Evolutionary conservation across 495 filamentous ascomycete species (phyloP).

Genomic region (Penicillium lividum): DNA sequence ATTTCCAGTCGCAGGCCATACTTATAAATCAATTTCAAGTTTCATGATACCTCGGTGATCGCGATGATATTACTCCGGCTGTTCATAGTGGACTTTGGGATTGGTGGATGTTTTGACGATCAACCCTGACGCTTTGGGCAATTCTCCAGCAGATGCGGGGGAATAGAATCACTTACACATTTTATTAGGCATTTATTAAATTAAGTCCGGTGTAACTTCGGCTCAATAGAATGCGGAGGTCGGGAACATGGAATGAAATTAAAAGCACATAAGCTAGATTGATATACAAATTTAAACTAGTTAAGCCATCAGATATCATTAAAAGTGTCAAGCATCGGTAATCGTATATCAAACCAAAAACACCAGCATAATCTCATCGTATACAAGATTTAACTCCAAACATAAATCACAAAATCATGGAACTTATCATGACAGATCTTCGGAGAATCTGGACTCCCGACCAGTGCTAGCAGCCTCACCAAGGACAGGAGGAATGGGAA

Average conservation of each 20-base stretch:
- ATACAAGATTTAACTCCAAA: background rate
- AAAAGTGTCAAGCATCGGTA: background rate
- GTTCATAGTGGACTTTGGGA: constrained; percentile 10
- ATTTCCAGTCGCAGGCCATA: background rate
- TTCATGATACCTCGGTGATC: constrained; percentile 9
- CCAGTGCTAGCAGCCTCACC: constrained; percentile 39
- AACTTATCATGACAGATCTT: constrained; percentile 35
- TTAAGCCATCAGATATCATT: too few relatives aligned
- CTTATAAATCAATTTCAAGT: too few relatives aligned
- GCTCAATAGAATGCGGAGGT: background rate
- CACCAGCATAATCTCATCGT: constrained; percentile 5
- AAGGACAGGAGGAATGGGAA: constrained; percentile 40
- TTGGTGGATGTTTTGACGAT: constrained; percentile 34
- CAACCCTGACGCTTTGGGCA: constrained; percentile 20
- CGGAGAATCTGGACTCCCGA: constrained; percentile 52
- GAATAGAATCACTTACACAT: background rate
- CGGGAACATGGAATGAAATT: background rate
- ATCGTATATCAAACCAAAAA: constrained; percentile 10
- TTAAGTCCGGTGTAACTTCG: background rate
- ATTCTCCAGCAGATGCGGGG: constrained; percentile 29
- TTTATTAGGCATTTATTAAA: background rate
- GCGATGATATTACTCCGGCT: constrained; percentile 26
- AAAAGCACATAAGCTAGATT: background rate
- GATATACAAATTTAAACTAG: background rate
- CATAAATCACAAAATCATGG: constrained; percentile 6